Evolutionary conservation across 805 yeast genomes (phyloP).

Genomic region (Lipomyces mesembrius): DNA sequence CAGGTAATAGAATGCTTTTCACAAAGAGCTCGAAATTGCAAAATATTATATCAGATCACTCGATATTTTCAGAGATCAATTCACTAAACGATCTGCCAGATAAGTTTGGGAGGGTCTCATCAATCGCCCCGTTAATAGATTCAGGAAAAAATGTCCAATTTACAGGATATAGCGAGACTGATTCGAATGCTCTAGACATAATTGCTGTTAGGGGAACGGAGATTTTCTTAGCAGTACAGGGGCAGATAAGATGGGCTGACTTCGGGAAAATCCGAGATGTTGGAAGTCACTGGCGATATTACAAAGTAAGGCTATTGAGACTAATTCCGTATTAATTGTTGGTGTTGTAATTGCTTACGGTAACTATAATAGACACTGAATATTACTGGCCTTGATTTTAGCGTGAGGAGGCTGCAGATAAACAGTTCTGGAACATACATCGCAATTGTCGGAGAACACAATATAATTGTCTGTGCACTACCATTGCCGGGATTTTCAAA

Average conservation of each 20-base stretch:
- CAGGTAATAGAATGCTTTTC: slow-evolving; percentile 14
- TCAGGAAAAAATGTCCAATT: neutral
- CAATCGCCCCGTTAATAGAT: neutral
- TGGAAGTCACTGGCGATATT: slow-evolving; percentile 5
- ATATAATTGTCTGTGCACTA: slow-evolving; percentile 20
- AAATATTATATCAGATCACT: slow-evolving; percentile 23
- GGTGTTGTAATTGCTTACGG: neutral
- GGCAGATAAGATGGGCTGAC: slow-evolving; percentile 29
- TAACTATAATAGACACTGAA: slow-evolving; percentile 17
- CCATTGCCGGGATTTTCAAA: slow-evolving; percentile 30
- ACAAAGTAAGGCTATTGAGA: slow-evolving; percentile 19
- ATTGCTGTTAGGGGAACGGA: slow-evolving; percentile 33
- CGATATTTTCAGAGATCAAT: slow-evolving; percentile 20
- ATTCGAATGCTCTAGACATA: slow-evolving; percentile 4
- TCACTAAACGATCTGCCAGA: neutral
- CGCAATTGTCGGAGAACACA: slow-evolving; percentile 34
- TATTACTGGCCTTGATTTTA: slow-evolving; percentile 26
- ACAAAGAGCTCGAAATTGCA: slow-evolving; percentile 18
- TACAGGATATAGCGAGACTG: neutral
- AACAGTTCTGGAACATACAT: slow-evolving; percentile 32
- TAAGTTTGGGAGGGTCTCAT: neutral
- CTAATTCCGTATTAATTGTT: neutral
- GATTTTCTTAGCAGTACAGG: slow-evolving; percentile 22
- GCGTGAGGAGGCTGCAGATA: slow-evolving; percentile 24
- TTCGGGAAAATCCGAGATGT: slow-evolving; percentile 19